Conservation (phyloP, 768 basidiomycete species). For the Pleurotus pulmonarius region DNA sequence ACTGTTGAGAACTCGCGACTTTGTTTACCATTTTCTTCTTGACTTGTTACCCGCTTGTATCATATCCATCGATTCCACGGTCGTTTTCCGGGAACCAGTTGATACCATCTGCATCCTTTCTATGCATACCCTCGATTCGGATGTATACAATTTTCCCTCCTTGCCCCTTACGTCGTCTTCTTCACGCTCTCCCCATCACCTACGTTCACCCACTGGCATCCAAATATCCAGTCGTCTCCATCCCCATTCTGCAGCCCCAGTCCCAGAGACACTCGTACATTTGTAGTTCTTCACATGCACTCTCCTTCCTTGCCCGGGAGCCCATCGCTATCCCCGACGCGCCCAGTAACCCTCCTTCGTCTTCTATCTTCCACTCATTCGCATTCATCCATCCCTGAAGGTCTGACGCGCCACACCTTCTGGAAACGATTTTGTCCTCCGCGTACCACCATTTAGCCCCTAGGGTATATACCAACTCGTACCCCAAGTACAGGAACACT, state of each 20-base stretch:
- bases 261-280: constrained; percentile 2
- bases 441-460: not conserved
- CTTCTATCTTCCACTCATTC: not conserved
- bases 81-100: not conserved
- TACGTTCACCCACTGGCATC: not conserved
- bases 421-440: not conserved
- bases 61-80: constrained; percentile 1
- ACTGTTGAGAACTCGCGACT: not conserved
- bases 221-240: not conserved
- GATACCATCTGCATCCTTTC: constrained; percentile 7
- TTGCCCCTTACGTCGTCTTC: not conserved
- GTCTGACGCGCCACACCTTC: not conserved
- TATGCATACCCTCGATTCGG: constrained; percentile 8
- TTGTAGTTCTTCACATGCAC: constrained; percentile 3
- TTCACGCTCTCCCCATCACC: not conserved
- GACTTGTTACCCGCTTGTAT: constrained; percentile 1
- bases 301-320: not conserved
- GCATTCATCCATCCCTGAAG: not conserved
- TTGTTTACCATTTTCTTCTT: not conserved
- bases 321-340: not conserved
- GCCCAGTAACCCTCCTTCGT: not conserved
- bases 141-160: constrained; percentile 1
- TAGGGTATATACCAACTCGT: constrained; percentile 5
- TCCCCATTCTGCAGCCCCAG: not conserved
- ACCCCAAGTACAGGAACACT: not conserved